phyloP scores from a whole-genome alignment of 2,329 filamentous ascomycete species.

The Pseudogymnoascus sp. region DNA sequence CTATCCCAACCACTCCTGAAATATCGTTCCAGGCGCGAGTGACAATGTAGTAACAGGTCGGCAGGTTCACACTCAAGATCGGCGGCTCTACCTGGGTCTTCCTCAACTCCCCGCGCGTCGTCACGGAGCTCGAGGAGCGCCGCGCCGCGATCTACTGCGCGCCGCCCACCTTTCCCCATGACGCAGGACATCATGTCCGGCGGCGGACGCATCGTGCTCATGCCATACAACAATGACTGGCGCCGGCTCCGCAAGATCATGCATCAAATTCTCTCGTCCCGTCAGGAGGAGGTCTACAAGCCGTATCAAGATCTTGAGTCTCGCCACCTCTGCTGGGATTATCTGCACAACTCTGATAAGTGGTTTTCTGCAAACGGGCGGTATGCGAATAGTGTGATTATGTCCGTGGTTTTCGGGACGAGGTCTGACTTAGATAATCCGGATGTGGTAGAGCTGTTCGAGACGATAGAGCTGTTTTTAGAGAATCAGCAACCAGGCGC shows the following conservation, averaged over 20 bases:
- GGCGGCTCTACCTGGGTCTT: conserved; percentile 37
- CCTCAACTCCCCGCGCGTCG: conserved; percentile 36
- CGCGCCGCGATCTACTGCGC: conserved; percentile 22
- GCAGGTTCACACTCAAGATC: conserved; percentile 21
- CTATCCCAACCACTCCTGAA: neutral
- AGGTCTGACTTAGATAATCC: conserved; percentile 20
- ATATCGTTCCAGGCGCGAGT: neutral
- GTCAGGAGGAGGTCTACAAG: conserved; percentile 17
- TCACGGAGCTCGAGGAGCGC: conserved; percentile 27
- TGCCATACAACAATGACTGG: conserved; percentile 28
- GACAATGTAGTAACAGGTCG: neutral
- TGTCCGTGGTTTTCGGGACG: conserved; percentile 30
- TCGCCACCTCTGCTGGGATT: conserved; percentile 25
- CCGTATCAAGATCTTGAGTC: conserved; percentile 30
- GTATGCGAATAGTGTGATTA: conserved; percentile 29
- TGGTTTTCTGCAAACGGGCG: conserved; percentile 26
- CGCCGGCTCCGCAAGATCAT: conserved; percentile 28
- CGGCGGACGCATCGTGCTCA: conserved; percentile 27
- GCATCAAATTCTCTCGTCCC: conserved; percentile 27
- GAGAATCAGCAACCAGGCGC: conserved; percentile 25
- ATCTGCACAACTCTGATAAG: conserved; percentile 22
- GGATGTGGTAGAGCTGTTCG: conserved; percentile 18
- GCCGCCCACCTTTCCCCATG: conserved; percentile 18
- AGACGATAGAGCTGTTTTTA: conserved; percentile 23
- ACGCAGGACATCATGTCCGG: conserved; percentile 26